A percentile compares a stretch with the other conserved stretches of the same genome.
Conservation (phyloP, 2,329 filamentous ascomycete genomes). For the Ophiocordyceps unilateralis region DNA sequence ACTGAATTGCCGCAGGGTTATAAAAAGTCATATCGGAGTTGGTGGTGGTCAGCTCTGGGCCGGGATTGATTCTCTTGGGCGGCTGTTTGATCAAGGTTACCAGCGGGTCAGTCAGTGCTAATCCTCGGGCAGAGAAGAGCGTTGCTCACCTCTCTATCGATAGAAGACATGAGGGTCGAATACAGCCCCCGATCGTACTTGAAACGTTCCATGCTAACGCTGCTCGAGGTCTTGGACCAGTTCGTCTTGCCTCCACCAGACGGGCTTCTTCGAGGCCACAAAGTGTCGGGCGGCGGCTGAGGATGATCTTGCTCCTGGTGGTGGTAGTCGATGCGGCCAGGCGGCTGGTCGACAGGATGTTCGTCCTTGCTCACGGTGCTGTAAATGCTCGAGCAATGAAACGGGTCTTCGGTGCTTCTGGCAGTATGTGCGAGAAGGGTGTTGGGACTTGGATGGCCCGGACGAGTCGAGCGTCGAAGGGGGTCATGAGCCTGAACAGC, state of each 20-base stretch:
- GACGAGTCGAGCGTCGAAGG: background rate
- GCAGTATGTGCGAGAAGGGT: background rate
- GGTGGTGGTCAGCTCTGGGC: background rate
- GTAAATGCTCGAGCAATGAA: background rate
- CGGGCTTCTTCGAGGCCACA: slow-evolving; percentile 1
- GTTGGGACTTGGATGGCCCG: background rate
- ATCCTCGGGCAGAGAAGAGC: slow-evolving; percentile 16
- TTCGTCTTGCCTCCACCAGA: slow-evolving; percentile 3
- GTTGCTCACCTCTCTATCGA: slow-evolving; percentile 25
- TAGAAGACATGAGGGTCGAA: slow-evolving; percentile 18
- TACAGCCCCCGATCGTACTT: slow-evolving; percentile 24
- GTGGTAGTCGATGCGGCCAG: background rate
- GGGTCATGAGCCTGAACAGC: background rate
- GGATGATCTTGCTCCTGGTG: background rate
- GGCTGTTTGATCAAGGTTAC: slow-evolving; percentile 1
- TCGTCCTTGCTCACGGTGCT: background rate
- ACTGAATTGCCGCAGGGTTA: slow-evolving; percentile 17
- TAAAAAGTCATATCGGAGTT: slow-evolving; percentile 14
- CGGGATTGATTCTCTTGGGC: background rate
- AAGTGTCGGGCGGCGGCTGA: background rate
- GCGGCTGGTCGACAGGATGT: background rate
- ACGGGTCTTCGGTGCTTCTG: background rate
- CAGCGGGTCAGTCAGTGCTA: slow-evolving; percentile 6
- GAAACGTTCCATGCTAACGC: slow-evolving; percentile 25
- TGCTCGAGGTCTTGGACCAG: slow-evolving; percentile 15